Evolutionary conservation across 2,329 filamentous ascomycete genomes (phyloP).

Genomic region (Aschersonia sp.): DNA sequence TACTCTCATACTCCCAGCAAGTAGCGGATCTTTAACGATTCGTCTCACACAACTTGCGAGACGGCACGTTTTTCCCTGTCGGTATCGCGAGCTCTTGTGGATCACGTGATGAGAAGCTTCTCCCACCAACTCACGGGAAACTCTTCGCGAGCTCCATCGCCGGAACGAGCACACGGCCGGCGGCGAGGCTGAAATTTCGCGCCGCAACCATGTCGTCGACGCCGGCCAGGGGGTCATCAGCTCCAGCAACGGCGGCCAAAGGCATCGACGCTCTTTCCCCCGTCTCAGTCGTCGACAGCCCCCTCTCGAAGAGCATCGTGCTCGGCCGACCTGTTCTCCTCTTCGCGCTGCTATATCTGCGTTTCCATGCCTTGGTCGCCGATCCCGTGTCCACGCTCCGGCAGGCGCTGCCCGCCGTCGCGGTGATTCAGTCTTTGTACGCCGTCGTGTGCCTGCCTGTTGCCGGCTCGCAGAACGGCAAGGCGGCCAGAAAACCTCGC

Average conservation of each 20-base stretch:
- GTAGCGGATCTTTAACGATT: too few species aligned
- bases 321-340: constrained; percentile 55
- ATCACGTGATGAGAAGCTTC: too few species aligned
- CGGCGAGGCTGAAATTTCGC: constrained; percentile 11
- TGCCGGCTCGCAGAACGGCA: constrained; percentile 30
- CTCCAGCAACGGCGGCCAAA: constrained; percentile 15
- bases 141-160: too few species aligned
- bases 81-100: too few species aligned
- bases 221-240: constrained; percentile 13
- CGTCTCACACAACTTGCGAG: too few species aligned
- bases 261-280: constrained; percentile 17
- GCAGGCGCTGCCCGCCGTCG: constrained; percentile 45
- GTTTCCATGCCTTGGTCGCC: constrained; percentile 52
- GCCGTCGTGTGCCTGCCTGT: constrained; percentile 48
- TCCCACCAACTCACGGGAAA: too few species aligned
- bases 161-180: too few species aligned
- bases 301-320: constrained; percentile 34
- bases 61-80: too few species aligned
- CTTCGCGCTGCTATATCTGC: constrained; percentile 44
- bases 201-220: constrained; percentile 22
- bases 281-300: constrained; percentile 21
- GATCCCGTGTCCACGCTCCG: constrained; percentile 54
- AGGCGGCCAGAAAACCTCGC: constrained; percentile 32
- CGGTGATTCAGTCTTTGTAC: constrained; percentile 49
- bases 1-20: too few species aligned